A percentile compares a stretch with the other conserved stretches of the same genome.
These are phyloP conservation scores for Fusarium oxysporum DNA, from an alignment of 2,329 filamentous ascomycete genomes.

Conservation along the genomic window DNA sequence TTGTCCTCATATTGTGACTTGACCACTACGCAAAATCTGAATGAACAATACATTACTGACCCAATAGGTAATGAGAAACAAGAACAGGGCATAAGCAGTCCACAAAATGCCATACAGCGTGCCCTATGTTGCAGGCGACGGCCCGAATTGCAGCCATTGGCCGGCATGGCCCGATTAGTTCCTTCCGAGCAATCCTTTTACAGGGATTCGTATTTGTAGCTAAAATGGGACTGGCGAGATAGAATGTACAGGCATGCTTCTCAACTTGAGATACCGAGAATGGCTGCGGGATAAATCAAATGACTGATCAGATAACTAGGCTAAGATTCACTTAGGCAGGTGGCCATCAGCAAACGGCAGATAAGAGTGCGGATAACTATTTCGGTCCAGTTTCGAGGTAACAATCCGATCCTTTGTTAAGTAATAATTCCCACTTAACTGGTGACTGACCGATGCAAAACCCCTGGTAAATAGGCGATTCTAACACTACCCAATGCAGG, in stretches of 20 bases:
- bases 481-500: background rate
- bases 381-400: background rate
- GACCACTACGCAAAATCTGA: too few species aligned
- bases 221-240: background rate
- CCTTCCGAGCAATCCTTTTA: background rate
- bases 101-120: too few species aligned
- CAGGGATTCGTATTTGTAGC: background rate
- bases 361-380: background rate
- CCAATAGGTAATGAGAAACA: too few species aligned
- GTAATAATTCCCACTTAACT: background rate
- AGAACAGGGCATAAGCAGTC: too few species aligned
- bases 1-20: too few species aligned
- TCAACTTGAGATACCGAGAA: background rate
- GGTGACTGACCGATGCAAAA: background rate
- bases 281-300: background rate
- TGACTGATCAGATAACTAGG: background rate
- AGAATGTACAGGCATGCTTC: background rate
- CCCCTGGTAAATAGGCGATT: background rate
- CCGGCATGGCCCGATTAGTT: background rate
- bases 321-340: background rate
- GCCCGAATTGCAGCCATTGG: too few species aligned
- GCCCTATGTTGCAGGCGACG: too few species aligned
- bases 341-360: background rate
- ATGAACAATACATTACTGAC: too few species aligned
- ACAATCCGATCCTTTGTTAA: background rate